Evolutionary conservation across 441 rosid genomes (phyloP).

Genomic region (Erodium texanum): DNA sequence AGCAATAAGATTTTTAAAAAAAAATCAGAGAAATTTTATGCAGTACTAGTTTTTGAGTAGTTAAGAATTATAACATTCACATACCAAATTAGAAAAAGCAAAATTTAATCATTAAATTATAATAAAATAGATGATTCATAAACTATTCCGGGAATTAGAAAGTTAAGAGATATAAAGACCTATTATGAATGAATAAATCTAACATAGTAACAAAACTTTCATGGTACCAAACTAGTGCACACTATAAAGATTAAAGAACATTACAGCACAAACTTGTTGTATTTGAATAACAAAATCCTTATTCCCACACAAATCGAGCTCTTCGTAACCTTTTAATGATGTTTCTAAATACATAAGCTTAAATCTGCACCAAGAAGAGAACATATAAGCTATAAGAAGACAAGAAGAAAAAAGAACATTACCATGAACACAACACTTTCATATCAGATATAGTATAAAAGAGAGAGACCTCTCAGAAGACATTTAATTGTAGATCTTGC

Average conservation of each 20-base stretch:
- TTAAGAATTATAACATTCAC: too few relatives aligned
- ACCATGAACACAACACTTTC: background rate
- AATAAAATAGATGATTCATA: too few relatives aligned
- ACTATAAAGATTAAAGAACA: background rate
- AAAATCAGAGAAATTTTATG: too few relatives aligned
- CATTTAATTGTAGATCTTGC: conserved; percentile 61
- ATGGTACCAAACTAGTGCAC: background rate
- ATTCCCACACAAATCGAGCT: conserved; percentile 3
- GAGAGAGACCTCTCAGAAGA: conserved; percentile 37
- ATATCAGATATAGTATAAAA: too few relatives aligned
- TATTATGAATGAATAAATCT: conserved; percentile 1
- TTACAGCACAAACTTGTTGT: background rate
- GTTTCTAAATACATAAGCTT: background rate
- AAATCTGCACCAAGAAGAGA: conserved; percentile 1
- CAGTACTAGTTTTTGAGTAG: too few relatives aligned
- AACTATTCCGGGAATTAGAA: too few relatives aligned
- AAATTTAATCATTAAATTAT: too few relatives aligned
- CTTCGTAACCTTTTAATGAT: background rate
- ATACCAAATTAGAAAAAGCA: too few relatives aligned
- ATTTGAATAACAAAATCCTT: background rate
- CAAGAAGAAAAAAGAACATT: background rate
- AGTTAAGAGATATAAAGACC: background rate
- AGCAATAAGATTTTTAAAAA: too few relatives aligned
- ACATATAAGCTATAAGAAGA: background rate
- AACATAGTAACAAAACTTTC: background rate